A percentile compares a stretch with the other conserved stretches of the same genome.
phyloP scores from a whole-genome alignment of 2,329 filamentous ascomycete genomes.

The Cladosporium sp. region DNA sequence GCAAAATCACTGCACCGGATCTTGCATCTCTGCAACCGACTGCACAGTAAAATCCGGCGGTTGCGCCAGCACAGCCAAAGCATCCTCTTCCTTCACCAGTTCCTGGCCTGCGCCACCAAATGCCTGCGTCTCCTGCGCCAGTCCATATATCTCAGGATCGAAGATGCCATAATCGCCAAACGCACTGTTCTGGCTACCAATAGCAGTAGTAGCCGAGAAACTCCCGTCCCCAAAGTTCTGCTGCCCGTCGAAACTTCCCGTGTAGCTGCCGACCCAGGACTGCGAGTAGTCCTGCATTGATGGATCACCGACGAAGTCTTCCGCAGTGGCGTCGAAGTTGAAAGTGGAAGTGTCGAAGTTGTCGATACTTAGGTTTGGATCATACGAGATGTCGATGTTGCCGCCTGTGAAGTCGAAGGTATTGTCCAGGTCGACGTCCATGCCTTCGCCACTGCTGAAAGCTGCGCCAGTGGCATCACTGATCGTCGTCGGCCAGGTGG shows the following conservation, averaged over 20 bases:
- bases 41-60: background rate
- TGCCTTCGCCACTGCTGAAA: background rate
- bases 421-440: conserved; percentile 23
- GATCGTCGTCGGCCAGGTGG: conserved; percentile 21
- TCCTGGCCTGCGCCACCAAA: conserved; percentile 21
- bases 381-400: conserved; percentile 38
- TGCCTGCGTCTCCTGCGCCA: conserved; percentile 16
- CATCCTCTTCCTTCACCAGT: conserved; percentile 8
- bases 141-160: conserved; percentile 14
- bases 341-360: conserved; percentile 28
- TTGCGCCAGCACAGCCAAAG: conserved; percentile 1
- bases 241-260: background rate
- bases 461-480: conserved; percentile 5
- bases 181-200: conserved; percentile 2
- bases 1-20: background rate
- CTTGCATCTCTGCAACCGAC: background rate
- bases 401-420: conserved; percentile 39
- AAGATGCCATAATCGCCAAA: conserved; percentile 11
- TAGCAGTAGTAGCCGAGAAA: background rate
- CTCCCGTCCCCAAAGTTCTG: background rate
- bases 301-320: conserved; percentile 22
- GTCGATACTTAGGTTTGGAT: conserved; percentile 22
- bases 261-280: conserved; percentile 19
- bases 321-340: conserved; percentile 22
- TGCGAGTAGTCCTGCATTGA: conserved; percentile 21